Percentiles rank a stretch among this genome's conserved stretches.
Conservation (phyloP, 345 rosid species). For the Dipteronia dyeriana region DNA sequence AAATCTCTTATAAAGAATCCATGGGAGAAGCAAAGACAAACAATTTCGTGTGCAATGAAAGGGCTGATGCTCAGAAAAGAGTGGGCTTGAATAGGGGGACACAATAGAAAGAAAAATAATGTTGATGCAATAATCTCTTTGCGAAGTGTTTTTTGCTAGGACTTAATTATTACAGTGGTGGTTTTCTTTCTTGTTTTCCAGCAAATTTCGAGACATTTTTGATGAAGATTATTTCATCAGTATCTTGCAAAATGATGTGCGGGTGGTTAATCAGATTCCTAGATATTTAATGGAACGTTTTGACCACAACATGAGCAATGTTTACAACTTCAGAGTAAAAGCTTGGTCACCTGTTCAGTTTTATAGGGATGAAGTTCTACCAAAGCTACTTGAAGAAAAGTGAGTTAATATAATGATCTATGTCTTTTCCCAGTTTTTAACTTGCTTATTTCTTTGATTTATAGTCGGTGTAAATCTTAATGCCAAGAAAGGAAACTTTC, state of each 20-base stretch:
- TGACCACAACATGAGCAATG: conserved; percentile 84
- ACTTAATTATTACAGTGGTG: conserved; percentile 9
- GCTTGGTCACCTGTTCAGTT: conserved; percentile 94
- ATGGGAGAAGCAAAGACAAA: too few relatives aligned
- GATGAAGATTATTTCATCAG: conserved; percentile 81
- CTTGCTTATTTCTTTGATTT: not conserved
- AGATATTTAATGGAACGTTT: conserved; percentile 94
- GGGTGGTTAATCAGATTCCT: conserved; percentile 82
- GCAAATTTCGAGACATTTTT: conserved; percentile 87
- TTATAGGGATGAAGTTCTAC: conserved; percentile 82
- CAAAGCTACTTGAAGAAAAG: conserved; percentile 93
- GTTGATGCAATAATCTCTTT: too few relatives aligned
- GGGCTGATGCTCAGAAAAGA: too few relatives aligned
- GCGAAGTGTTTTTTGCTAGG: not conserved
- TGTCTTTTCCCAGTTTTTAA: not conserved
- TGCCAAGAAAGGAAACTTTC: not conserved
- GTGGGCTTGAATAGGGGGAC: too few relatives aligned
- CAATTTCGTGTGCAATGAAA: too few relatives aligned
- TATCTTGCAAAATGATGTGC: conserved; percentile 77
- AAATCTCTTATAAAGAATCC: not conserved
- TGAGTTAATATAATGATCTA: conserved; percentile 46
- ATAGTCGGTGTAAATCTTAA: not conserved
- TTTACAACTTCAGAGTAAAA: conserved; percentile 94
- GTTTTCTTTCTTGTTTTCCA: conserved; percentile 39
- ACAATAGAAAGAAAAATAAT: too few relatives aligned